A percentile compares a stretch with the other conserved stretches of the same genome.
Conservation (phyloP, 2,329 filamentous ascomycete genomes). For the Exophiala viscosa region DNA sequence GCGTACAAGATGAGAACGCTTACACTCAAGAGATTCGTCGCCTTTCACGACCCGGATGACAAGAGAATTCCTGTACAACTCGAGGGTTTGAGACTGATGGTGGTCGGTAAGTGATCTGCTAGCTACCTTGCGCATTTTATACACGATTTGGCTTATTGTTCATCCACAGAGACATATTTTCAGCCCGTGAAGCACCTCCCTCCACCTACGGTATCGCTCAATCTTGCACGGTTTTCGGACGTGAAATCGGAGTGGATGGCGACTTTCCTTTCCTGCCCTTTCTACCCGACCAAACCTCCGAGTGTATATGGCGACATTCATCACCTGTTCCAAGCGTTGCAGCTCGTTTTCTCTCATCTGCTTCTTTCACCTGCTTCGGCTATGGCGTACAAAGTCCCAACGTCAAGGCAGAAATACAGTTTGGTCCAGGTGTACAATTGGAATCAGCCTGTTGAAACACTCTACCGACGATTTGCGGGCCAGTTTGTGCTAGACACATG, state of each 20-base stretch:
- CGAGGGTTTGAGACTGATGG: slow-evolving; percentile 28
- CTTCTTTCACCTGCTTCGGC: slow-evolving; percentile 25
- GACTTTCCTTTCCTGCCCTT: slow-evolving; percentile 21
- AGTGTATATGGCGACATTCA: slow-evolving; percentile 19
- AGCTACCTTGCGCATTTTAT: background rate
- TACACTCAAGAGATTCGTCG: slow-evolving; percentile 32
- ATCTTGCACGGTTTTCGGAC: slow-evolving; percentile 23
- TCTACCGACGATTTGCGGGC: slow-evolving; percentile 27
- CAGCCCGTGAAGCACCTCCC: slow-evolving; percentile 8
- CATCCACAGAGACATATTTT: slow-evolving; percentile 21
- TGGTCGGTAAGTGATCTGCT: slow-evolving; percentile 21
- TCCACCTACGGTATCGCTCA: slow-evolving; percentile 19
- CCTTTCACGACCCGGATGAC: slow-evolving; percentile 29
- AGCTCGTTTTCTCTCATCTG: slow-evolving; percentile 34
- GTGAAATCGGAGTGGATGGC: slow-evolving; percentile 21
- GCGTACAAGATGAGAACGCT: slow-evolving; percentile 36
- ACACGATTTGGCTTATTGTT: background rate
- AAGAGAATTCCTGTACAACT: slow-evolving; percentile 33
- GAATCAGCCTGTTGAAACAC: slow-evolving; percentile 25
- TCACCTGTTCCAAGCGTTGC: slow-evolving; percentile 27
- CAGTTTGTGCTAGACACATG: slow-evolving; percentile 29
- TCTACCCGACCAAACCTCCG: slow-evolving; percentile 10
- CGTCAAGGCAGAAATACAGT: slow-evolving; percentile 25
- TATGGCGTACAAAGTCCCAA: slow-evolving; percentile 13
- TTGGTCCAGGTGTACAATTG: slow-evolving; percentile 30